These are phyloP conservation scores for Hypoxylon sp. DNA, from an alignment of 2,329 filamentous ascomycete species.

Conservation along the genomic window DNA sequence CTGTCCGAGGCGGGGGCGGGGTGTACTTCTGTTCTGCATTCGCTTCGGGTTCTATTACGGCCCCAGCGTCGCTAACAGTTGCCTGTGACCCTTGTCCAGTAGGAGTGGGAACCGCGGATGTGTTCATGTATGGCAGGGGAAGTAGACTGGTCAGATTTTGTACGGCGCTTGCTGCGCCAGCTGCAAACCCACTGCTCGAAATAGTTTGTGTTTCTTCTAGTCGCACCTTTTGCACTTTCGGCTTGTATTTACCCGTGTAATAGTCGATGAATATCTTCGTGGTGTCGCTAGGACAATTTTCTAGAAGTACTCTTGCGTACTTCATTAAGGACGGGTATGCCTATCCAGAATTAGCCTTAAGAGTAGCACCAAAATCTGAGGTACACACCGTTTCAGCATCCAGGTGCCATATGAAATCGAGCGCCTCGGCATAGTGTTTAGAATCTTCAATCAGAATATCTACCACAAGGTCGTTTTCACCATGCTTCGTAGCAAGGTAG, in stretches of 20 bases:
- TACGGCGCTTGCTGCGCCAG: conserved; percentile 79
- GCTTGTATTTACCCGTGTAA: conserved; percentile 87
- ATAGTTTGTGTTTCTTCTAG: conserved; percentile 57
- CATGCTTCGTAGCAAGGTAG: conserved; percentile 93
- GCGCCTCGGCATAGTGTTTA: conserved; percentile 87
- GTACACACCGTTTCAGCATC: conserved; percentile 79
- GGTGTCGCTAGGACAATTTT: conserved; percentile 85
- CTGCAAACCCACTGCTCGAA: conserved; percentile 63
- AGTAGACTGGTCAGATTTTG: conserved; percentile 89
- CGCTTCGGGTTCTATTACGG: conserved; percentile 66
- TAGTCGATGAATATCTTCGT: conserved; percentile 94
- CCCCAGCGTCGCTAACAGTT: conserved; percentile 67
- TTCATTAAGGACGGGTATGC: conserved; percentile 94
- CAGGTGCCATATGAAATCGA: conserved; percentile 91
- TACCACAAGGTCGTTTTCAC: conserved; percentile 92
- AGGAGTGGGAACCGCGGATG: conserved; percentile 69
- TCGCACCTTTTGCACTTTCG: conserved; percentile 72
- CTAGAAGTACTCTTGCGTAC: conserved; percentile 90
- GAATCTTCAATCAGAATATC: conserved; percentile 97
- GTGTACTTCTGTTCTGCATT: conserved; percentile 73
- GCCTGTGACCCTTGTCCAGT: conserved; percentile 64
- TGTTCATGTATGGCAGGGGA: conserved; percentile 87
- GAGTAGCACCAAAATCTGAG: not conserved
- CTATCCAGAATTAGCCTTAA: conserved; percentile 58
- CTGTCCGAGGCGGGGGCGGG: conserved; percentile 85